Evolutionary conservation across 1,139 yeast species (phyloP), one percentile per base, ranked within the genome.

Genomic region (Suhomyces bokatorum): DNA sequence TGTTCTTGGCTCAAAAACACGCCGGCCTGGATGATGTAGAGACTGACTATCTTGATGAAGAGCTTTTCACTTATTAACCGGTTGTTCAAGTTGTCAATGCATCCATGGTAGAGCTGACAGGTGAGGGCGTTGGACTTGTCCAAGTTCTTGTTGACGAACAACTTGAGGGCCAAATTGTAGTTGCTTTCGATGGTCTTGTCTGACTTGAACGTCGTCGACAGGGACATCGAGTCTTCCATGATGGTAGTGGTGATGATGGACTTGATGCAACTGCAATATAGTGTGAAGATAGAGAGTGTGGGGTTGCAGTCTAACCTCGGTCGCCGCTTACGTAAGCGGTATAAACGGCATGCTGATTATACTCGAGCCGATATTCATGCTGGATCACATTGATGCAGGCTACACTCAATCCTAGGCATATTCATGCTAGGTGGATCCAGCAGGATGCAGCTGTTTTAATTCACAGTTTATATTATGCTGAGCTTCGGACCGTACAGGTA

Each of bases 1-100:
- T 32, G 22, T 8, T 27, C 16, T 27, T 39, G 39, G 8, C 33
- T 29, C 32, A 45, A 37, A 12, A 29, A 53, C 9, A 70, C 56
- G 0, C 78, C 78, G 4, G 68, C 53, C 46, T 70, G 67, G 2
- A 70, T 63, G 49, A 72, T 58, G 49, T 73, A 73, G 36, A 74
- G 59, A 39, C 64, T 62, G 30, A 69, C 53, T 17, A 72, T 65
- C 50, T 71, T 71, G 43, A 58, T 50, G 40, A 70, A 67, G 12
- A 67, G 48, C n/a, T 53, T 49, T 43, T 65, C 67, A 4, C 60
- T 55, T 14, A 71, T 59, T 29, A 57, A 50, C 13, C 66, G 70
- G 31, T 61, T 57, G 11, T 49, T 47, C 38, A 57, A 60, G 40
- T 64, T 64, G 6, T 51, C 47, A 42, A 64, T 59, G 13, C 64